Conservation (phyloP, 2,329 filamentous ascomycete genomes). For the Coleophoma crateriformis region DNA sequence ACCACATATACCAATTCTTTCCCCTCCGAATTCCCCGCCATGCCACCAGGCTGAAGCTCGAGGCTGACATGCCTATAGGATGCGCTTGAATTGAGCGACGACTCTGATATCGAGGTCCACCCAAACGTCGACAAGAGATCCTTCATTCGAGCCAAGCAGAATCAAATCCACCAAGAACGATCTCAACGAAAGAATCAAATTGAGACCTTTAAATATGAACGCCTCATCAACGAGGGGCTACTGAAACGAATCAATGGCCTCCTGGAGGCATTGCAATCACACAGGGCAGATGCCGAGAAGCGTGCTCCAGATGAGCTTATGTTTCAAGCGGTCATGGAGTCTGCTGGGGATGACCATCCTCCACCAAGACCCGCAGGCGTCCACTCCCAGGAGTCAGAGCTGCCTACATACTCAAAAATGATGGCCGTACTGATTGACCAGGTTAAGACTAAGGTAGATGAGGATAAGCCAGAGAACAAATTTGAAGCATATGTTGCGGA, state of each 20-base stretch:
- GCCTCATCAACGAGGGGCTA: slow-evolving; percentile 86
- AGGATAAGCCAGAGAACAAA: slow-evolving; percentile 63
- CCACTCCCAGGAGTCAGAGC: slow-evolving; percentile 62
- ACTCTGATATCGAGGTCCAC: slow-evolving; percentile 97
- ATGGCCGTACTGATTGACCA: slow-evolving; percentile 94
- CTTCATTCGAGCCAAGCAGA: slow-evolving; percentile 97
- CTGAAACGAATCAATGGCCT: slow-evolving; percentile 78
- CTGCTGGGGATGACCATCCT: slow-evolving; percentile 65
- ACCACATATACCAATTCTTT: neutral
- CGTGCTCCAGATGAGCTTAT: slow-evolving; percentile 73
- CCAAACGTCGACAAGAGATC: slow-evolving; percentile 98
- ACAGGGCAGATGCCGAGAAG: slow-evolving; percentile 61
- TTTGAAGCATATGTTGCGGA: slow-evolving; percentile 75
- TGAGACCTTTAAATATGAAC: slow-evolving; percentile 86
- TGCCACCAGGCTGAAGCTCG: slow-evolving; percentile 20
- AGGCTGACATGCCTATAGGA: slow-evolving; percentile 48
- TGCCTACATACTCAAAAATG: slow-evolving; percentile 92
- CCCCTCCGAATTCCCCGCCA: neutral
- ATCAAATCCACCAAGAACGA: slow-evolving; percentile 90
- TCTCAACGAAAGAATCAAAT: slow-evolving; percentile 83
- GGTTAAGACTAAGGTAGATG: slow-evolving; percentile 71
- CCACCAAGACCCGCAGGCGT: slow-evolving; percentile 73
- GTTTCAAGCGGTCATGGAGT: slow-evolving; percentile 85
- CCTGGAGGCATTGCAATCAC: slow-evolving; percentile 66
- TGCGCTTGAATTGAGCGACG: slow-evolving; percentile 91